Percentiles rank a stretch among this genome's conserved stretches.
Conservation (phyloP, 768 basidiomycete genomes). For the Xanthoconium purpureum region DNA sequence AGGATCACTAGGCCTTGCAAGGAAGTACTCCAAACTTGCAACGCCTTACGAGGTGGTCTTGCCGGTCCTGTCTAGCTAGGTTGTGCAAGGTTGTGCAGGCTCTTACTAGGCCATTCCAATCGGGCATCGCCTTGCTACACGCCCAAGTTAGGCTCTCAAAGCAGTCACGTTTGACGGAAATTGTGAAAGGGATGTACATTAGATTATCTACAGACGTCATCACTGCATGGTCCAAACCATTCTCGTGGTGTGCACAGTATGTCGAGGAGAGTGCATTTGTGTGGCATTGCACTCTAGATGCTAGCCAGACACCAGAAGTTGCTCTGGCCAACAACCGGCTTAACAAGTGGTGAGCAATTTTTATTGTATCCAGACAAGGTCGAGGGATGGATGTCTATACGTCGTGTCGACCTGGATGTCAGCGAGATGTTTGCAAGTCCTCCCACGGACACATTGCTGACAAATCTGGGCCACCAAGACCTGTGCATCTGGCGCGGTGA, state of each 20-base stretch:
- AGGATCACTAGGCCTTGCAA: too few species aligned
- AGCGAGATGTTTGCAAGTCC: neutral
- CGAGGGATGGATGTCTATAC: too few species aligned
- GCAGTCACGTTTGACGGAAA: neutral
- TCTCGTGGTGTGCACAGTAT: neutral
- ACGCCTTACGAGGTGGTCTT: too few species aligned
- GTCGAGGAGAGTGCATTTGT: neutral
- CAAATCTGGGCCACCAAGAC: neutral
- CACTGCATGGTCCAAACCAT: neutral
- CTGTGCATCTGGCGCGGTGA: too few species aligned
- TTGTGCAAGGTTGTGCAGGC: too few species aligned
- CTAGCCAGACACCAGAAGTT: neutral
- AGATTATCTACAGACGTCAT: neutral
- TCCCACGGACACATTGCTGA: neutral
- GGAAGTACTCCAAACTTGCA: too few species aligned
- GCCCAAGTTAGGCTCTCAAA: neutral
- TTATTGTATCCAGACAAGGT: too few species aligned
- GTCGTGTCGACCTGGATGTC: too few species aligned
- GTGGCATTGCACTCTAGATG: neutral
- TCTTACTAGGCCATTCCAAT: too few species aligned
- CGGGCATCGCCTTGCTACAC: too few species aligned
- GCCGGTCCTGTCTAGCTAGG: too few species aligned
- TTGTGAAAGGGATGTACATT: neutral
- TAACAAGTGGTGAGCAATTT: too few species aligned
- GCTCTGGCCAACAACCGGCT: neutral